Conservation (phyloP, 768 basidiomycete species). For the Chalciporus sphaerocephalus region DNA sequence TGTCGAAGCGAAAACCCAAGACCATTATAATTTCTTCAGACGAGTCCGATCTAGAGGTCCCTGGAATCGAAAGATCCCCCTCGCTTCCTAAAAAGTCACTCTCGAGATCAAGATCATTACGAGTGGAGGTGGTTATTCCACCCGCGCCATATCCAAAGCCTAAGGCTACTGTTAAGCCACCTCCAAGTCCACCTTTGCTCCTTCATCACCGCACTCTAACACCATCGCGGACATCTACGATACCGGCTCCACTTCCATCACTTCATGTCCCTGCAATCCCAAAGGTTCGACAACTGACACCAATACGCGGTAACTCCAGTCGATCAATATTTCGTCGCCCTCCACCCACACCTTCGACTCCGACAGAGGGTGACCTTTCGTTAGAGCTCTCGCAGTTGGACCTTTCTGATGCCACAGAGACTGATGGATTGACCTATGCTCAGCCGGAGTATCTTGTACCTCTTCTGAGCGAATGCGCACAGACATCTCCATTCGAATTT, state of each 20-base stretch:
- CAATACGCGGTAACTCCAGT: constrained; percentile 47
- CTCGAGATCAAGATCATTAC: constrained; percentile 17
- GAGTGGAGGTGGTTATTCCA: constrained; percentile 44
- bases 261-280: constrained; percentile 15
- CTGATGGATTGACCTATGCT: constrained; percentile 40
- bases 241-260: not conserved
- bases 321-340: constrained; percentile 35
- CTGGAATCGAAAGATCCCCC: constrained; percentile 2
- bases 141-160: constrained; percentile 22
- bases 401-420: constrained; percentile 45
- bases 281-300: constrained; percentile 63
- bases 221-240: constrained; percentile 4
- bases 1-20: constrained; percentile 12
- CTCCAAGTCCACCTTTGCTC: constrained; percentile 5
- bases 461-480: constrained; percentile 67
- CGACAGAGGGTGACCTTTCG: constrained; percentile 45
- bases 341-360: constrained; percentile 54
- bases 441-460: constrained; percentile 55
- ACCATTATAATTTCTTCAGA: constrained; percentile 42
- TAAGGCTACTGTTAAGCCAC: constrained; percentile 12
- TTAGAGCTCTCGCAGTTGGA: constrained; percentile 37
- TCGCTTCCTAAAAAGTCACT: constrained; percentile 9
- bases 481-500: constrained; percentile 68
- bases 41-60: constrained; percentile 39
- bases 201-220: not conserved